Evolutionary conservation across 2,329 filamentous ascomycete species (phyloP).

Genomic region (Xylariaceae sp.): DNA sequence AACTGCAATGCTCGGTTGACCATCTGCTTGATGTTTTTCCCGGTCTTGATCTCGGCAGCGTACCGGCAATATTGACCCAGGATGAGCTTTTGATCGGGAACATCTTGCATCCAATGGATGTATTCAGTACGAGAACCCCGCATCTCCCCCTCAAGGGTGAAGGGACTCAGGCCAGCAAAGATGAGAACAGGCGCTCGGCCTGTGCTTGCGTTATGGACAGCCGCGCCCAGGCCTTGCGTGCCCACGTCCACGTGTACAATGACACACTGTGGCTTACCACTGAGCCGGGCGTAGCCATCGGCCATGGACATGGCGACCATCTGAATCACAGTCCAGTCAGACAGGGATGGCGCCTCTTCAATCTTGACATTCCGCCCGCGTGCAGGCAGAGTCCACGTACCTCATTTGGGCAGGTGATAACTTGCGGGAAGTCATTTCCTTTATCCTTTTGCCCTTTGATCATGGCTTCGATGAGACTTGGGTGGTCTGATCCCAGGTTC

Average conservation of each 20-base stretch:
- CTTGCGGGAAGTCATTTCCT: conserved; percentile 59
- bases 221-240: conserved; percentile 71
- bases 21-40: conserved; percentile 82
- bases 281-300: conserved; percentile 71
- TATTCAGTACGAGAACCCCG: conserved; percentile 74
- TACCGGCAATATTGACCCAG: conserved; percentile 83
- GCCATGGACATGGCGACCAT: conserved; percentile 85
- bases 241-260: conserved; percentile 79
- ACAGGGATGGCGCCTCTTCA: too few species aligned
- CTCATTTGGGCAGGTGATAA: conserved; percentile 78
- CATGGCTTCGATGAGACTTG: conserved; percentile 74
- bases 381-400: conserved; percentile 39
- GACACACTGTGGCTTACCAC: conserved; percentile 67
- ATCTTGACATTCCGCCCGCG: too few species aligned
- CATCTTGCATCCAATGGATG: conserved; percentile 83
- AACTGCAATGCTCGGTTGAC: conserved; percentile 81
- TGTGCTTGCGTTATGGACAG: conserved; percentile 72
- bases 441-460: conserved; percentile 67
- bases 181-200: conserved; percentile 71
- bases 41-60: conserved; percentile 74
- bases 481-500: conserved; percentile 67
- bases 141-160: conserved; percentile 72
- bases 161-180: conserved; percentile 72
- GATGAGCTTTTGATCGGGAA: conserved; percentile 76
- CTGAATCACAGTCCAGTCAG: conserved; percentile 33